Base-by-base conservation (phyloP, 1,284 basidiomycete species). In the Rhodotorula sp. region DNA sequence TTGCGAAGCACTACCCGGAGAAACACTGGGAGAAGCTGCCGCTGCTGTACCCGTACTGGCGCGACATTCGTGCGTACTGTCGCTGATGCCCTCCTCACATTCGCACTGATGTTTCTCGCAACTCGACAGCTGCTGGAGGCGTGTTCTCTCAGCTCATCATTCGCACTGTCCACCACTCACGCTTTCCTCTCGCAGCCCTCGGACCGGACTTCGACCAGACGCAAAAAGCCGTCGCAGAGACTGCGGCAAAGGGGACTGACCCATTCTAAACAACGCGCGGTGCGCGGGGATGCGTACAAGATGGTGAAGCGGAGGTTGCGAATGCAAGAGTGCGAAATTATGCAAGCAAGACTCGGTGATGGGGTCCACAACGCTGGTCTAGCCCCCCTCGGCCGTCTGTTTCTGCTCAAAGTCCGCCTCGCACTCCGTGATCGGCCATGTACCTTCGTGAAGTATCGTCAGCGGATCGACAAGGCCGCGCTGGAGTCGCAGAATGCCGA, bases 401-500 rank as follows among this genome's bases (percentile, higher is more conserved):
- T 5, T 6, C 29, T 24, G 19, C 20, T 20, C 51, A 27, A 74
- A 75, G 17, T 74, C 70, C 0, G 60, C 67, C 54, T 72, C 71
- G 61, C 74, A 76, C n/a, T 88, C 84, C 73, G 89, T 86, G 30
- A 92, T 85, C 65, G 83, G 86, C 91, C 90, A 92, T 77, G 87
- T 87, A 22, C 87, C 80, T 36, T 82, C 81, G 22, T 86, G 81
- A 55, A 79, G 77, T 39, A 82, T 76, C 59, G 79, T 79, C 52
- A 77, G 79, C 1, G 76, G 70, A 64, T 96, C 93, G 52, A 74
- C 65, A 44, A 70, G 60, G 46, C 68, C 67, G 84, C 81, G 72
- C 88, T 85, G 4, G 82, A 95, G 89, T 19, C 92, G 86, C 73
- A 89, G 81, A 84, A 94, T 89, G 0, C 90, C 88, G 10, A 92